Evolutionary conservation across 1,284 basidiomycete species (phyloP).

Genomic region (Amylostereum chailletii): DNA sequence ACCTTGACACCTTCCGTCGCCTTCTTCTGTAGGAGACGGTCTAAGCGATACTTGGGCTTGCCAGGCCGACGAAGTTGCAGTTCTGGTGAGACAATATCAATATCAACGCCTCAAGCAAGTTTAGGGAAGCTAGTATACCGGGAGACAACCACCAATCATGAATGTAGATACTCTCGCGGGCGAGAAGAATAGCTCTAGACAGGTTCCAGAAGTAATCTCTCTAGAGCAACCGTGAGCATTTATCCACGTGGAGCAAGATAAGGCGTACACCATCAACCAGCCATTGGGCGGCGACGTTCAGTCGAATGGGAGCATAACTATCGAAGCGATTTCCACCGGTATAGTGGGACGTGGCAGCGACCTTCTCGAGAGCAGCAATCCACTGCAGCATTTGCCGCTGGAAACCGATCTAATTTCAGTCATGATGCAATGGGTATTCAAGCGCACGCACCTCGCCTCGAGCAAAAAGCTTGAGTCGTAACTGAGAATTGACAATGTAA

Average conservation of each 20-base stretch:
- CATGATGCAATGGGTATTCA: constrained; percentile 1
- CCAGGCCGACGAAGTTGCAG: constrained; percentile 78
- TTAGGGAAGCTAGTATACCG: constrained; percentile 31
- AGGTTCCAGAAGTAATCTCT: constrained; percentile 97
- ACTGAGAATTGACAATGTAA: constrained; percentile 88
- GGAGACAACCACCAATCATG: constrained; percentile 96
- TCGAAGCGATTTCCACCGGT: constrained; percentile 81
- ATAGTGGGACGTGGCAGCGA: constrained; percentile 74
- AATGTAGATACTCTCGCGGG: constrained; percentile 85
- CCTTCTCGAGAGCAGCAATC: constrained; percentile 87
- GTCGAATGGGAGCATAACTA: constrained; percentile 89
- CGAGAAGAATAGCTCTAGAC: constrained; percentile 87
- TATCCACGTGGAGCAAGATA: constrained; percentile 2
- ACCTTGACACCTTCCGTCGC: constrained; percentile 96
- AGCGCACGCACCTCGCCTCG: constrained; percentile 64
- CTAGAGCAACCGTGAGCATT: constrained; percentile 26
- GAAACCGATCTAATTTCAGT: neutral
- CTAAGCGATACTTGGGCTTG: constrained; percentile 84
- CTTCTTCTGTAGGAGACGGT: constrained; percentile 84
- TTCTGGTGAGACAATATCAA: constrained; percentile 39
- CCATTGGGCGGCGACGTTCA: constrained; percentile 96
- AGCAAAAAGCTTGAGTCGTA: constrained; percentile 81
- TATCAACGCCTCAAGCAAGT: neutral
- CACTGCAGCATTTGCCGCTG: constrained; percentile 97
- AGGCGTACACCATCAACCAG: constrained; percentile 84